These are phyloP conservation scores for Leishmania tropica DNA, from an alignment of 208 protist species.

Conservation along the genomic window DNA sequence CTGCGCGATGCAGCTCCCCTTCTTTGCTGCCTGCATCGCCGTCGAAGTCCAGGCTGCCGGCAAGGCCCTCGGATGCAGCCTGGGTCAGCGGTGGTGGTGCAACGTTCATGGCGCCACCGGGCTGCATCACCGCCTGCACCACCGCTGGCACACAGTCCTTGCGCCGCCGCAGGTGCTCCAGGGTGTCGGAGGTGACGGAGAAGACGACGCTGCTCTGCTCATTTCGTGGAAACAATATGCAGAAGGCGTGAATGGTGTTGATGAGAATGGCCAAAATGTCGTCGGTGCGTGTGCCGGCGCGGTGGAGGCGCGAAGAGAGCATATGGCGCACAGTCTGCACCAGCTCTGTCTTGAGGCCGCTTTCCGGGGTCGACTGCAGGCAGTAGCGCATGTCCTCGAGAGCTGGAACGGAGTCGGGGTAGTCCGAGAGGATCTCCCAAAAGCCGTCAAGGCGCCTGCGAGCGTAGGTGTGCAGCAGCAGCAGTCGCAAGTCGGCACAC, in stretches of 20 bases:
- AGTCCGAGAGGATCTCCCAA: constrained; percentile 89
- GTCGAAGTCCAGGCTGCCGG: constrained; percentile 18
- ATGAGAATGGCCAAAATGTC: constrained; percentile 85
- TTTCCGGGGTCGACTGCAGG: constrained; percentile 52
- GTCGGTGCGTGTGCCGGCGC: constrained; percentile 83
- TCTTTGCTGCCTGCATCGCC: not conserved
- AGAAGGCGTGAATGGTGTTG: constrained; percentile 80
- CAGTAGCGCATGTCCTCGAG: constrained; percentile 82
- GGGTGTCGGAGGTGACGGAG: constrained; percentile 72
- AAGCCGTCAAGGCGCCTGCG: constrained; percentile 66
- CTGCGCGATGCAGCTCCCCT: constrained; percentile 12
- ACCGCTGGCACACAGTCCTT: constrained; percentile 81
- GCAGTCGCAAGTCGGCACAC: constrained; percentile 66
- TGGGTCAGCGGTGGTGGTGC: constrained; percentile 19
- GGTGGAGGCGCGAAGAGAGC: constrained; percentile 76
- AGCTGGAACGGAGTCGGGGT: constrained; percentile 77
- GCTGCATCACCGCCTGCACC: constrained; percentile 80
- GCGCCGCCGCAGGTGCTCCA: constrained; percentile 77
- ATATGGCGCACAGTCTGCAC: constrained; percentile 58
- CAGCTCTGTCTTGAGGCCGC: constrained; percentile 61
- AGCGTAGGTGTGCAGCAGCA: constrained; percentile 57
- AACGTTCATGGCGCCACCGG: constrained; percentile 41
- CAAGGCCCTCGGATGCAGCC: not conserved
- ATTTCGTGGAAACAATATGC: constrained; percentile 72
- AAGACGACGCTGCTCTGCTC: constrained; percentile 80